These are phyloP conservation scores for Cinnamomum micranthum DNA, from an alignment of 164 flowering plant genomes.

Conservation along the genomic window DNA sequence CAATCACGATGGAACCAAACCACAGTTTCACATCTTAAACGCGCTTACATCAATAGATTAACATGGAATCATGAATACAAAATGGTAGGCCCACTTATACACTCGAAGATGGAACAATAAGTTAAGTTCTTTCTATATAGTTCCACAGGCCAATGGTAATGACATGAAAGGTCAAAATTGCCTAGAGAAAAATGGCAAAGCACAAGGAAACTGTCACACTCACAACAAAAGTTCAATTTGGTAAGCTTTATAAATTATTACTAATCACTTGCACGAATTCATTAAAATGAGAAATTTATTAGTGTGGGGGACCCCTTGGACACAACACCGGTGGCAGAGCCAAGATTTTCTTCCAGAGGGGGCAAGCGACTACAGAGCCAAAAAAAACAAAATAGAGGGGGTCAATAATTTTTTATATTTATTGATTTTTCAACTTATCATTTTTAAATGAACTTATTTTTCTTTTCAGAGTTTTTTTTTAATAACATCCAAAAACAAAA, in stretches of 20 bases:
- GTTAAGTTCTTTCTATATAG: neutral
- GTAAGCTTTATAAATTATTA: neutral
- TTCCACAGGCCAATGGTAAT: neutral
- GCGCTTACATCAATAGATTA: neutral
- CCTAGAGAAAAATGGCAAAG: neutral
- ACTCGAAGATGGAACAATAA: neutral
- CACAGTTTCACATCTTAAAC: neutral
- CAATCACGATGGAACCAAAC: neutral
- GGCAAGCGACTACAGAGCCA: no score
- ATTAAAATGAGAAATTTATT: no score
- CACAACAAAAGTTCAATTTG: neutral
- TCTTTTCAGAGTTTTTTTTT: no score
- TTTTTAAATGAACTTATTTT: no score
- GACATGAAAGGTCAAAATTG: neutral
- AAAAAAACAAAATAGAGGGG: no score
- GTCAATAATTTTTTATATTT: no score
- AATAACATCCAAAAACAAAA: no score
- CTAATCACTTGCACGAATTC: no score
- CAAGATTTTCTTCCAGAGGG: no score
- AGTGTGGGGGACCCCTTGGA: no score
- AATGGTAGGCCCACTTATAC: neutral
- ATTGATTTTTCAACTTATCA: no score
- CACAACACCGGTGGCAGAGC: no score
- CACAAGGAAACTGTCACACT: neutral
- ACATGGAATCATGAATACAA: neutral